Evolutionary conservation across 495 filamentous ascomycete species (phyloP), one percentile per base, ranked within the genome.

Genomic region (Hyaloscypha variabilis): DNA sequence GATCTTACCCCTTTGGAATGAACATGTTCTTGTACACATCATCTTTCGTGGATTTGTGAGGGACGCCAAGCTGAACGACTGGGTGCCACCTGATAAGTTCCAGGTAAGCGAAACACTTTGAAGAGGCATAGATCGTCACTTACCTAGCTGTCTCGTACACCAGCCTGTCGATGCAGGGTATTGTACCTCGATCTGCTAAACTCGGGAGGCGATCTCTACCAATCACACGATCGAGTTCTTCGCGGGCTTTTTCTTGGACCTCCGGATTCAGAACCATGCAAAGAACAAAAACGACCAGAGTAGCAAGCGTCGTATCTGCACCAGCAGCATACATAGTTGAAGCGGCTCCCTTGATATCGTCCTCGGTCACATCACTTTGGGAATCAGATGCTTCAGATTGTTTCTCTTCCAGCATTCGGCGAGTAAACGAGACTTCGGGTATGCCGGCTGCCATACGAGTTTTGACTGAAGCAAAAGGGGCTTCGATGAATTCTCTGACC

Each of bases 41-140:
- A 13, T 79, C 77, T n/a, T 66, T 64, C 6, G 62, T 69, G 21
- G 67, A 63, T 17, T 66, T 67, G 62, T 79, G 77, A 11, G 77
- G 75, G 8, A 77, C 56, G 26, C 63, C 67, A 25, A 65, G 24
- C 1, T 58, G 66, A 2, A 58, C 65, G 19, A 68, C 62, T 1
- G 65, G 42, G 13, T 65, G 57, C 72, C 74, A 75, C 24, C 34
- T 59, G 13, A 59, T 24, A 2, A 36, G 14, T n/a, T 42, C 19
- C 1, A 24, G 2, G 1, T 39, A 21, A 39, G 30, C 29, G n/a
- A 24, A 5, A 13, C 2, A 59, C 8, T 17, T 26, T n/a, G n/a
- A n/a, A n/a, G 52, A 21, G 28, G 3, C 5, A 55, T 24, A 26
- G 13, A 55, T 3, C 0, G 21, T 5, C 1, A 57, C 54, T 19